Conservation (phyloP, 768 basidiomycete genomes). For the Rhodotorula sphaerocarpa region DNA sequence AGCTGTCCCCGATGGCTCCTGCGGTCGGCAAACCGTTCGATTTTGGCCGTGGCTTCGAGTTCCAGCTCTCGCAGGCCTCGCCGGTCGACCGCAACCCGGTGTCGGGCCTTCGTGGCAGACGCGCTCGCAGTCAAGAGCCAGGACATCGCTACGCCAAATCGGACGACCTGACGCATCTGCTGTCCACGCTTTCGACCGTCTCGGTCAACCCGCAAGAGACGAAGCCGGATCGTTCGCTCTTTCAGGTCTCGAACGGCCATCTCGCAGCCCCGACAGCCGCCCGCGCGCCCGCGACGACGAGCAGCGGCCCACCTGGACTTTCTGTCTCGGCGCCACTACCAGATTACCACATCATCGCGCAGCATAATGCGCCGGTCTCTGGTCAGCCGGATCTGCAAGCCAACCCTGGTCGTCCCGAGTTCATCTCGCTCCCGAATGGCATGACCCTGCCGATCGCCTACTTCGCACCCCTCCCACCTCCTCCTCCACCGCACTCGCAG, state of each 20-base stretch:
- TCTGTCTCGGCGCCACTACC: no score
- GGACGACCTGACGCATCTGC: conserved; percentile 26
- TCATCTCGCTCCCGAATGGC: conserved; percentile 8
- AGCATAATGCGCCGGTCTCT: no score
- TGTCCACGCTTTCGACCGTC: not conserved
- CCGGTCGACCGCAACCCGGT: no score
- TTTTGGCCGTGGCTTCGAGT: no score
- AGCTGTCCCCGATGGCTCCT: no score
- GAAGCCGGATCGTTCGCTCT: not conserved
- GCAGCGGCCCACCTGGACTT: no score
- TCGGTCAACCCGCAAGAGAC: conserved; percentile 1
- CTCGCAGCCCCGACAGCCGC: not conserved
- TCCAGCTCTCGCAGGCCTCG: no score
- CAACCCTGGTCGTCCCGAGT: not conserved
- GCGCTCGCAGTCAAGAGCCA: conserved; percentile 13
- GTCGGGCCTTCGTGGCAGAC: not conserved
- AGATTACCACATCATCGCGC: not conserved
- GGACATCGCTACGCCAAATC: conserved; percentile 17
- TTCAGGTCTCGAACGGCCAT: not conserved
- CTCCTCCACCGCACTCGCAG: not conserved
- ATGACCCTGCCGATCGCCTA: conserved; percentile 9
- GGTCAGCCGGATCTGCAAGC: not conserved
- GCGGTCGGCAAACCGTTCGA: no score
- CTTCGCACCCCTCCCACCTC: not conserved
- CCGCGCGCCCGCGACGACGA: not conserved